These are phyloP conservation scores for Zygosaccharomyces kombuchaensis DNA, from an alignment of 805 yeast genomes.

Conservation along the genomic window DNA sequence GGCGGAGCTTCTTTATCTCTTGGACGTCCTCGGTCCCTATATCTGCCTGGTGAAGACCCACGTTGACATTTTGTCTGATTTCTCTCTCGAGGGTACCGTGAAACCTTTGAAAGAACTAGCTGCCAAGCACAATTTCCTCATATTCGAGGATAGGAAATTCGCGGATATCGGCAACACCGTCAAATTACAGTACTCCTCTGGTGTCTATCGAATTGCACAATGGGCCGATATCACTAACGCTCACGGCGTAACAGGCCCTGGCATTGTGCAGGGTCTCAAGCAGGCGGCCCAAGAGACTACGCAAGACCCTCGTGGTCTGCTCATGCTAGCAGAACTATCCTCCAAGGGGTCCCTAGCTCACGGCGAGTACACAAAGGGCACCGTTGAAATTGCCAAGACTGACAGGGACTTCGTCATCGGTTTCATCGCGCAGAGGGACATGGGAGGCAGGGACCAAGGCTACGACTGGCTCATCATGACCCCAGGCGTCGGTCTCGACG, in stretches of 20 bases:
- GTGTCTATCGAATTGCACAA: constrained; percentile 79
- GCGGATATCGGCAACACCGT: constrained; percentile 99
- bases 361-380: constrained; percentile 82
- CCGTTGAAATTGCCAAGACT: constrained; percentile 83
- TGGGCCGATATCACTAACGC: constrained; percentile 99
- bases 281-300: constrained; percentile 69
- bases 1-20: constrained; percentile 60
- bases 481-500: constrained; percentile 98
- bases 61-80: constrained; percentile 88
- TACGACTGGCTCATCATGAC: constrained; percentile 97
- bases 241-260: constrained; percentile 94
- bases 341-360: constrained; percentile 90
- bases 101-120: constrained; percentile 69
- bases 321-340: constrained; percentile 94
- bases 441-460: constrained; percentile 79
- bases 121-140: constrained; percentile 77
- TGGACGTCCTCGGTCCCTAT: constrained; percentile 83
- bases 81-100: constrained; percentile 73
- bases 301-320: constrained; percentile 75
- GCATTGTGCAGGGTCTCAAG: constrained; percentile 83
- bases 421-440: constrained; percentile 86
- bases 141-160: constrained; percentile 95
- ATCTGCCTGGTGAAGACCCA: constrained; percentile 93
- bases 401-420: constrained; percentile 93
- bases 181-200: constrained; percentile 87